Evolutionary conservation across 2,329 filamentous ascomycete species (phyloP), one percentile per base, ranked within the genome.

Genomic region (Trichoderma sp.): DNA sequence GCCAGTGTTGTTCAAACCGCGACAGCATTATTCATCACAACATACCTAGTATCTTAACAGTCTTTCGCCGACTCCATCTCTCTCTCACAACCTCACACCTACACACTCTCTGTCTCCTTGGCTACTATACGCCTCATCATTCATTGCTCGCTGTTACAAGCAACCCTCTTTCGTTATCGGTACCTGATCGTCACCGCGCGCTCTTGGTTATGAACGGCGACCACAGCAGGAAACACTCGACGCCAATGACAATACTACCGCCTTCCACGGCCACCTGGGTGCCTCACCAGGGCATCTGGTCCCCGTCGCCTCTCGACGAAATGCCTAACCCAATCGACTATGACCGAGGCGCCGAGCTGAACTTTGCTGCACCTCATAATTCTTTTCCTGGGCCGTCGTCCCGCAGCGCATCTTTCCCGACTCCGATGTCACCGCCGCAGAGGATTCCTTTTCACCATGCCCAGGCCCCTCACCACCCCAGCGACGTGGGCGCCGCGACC

Each of bases 401-500:
- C n/a, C 43, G n/a, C 43, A 2, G 43, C 43, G 43, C 43, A 50
- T 50, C 43, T 6, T 50, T 50, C n/a, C n/a, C 43, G 2, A 20
- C n/a, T 34, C 17, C 11, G 4, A 30, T 34, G 57, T 74, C 74
- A 74, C 75, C 75, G 73, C 68, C 76, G 63, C 26, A 32, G 34
- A 30, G 32, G 64, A 5, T 34, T 3, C 32, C 47, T 23, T 23
- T 58, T 13, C 71, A 81, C 73, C 74, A 79, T 79, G 75, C 74
- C 77, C 64, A 81, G 77, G 69, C 74, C 77, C 50, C 70, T 78
- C 13, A 74, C 78, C 68, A 73, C 30, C 36, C 20, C 26, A 50
- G 34, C 28, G 66, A 28, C 57, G n/a, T 7, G 13, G 39, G 34
- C 55, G n/a, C 6, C 57, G n/a, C 15, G 6, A 74, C 72, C 20